Evolutionary conservation across 2,329 filamentous ascomycete species (phyloP).

Genomic region (Sclerotiophoma versabilis): DNA sequence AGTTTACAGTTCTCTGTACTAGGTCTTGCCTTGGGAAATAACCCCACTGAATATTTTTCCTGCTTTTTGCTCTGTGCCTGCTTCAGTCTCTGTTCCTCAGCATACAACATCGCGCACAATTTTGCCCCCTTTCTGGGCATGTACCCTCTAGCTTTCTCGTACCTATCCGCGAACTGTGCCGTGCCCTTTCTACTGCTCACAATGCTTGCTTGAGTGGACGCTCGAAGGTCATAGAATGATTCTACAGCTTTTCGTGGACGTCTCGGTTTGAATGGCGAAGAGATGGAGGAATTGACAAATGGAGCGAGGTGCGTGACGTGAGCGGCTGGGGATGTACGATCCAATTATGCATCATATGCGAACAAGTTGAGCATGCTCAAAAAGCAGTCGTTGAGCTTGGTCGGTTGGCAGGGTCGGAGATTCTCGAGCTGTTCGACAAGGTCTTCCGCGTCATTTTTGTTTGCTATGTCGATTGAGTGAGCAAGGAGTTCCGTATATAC

Average conservation of each 20-base stretch:
- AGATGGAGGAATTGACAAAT: no score
- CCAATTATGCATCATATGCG: no score
- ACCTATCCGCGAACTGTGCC: conserved; percentile 15
- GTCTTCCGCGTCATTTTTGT: background rate
- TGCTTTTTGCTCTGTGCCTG: background rate
- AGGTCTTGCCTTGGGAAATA: no score
- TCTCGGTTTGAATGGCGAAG: no score
- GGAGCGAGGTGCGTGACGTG: background rate
- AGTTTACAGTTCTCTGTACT: background rate
- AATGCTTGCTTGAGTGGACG: background rate
- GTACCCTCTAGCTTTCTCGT: conserved; percentile 11
- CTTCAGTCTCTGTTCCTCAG: background rate
- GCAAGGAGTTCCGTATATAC: conserved; percentile 1
- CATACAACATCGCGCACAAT: conserved; percentile 1
- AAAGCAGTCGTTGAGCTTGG: background rate
- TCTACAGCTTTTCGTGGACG: background rate
- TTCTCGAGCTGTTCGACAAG: background rate
- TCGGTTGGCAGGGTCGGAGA: background rate
- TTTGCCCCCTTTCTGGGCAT: conserved; percentile 1
- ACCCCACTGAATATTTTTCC: background rate
- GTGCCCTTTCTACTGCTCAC: conserved; percentile 11
- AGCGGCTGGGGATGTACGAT: background rate
- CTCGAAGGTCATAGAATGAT: background rate
- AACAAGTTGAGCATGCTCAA: background rate
- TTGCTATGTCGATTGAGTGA: background rate